Evolutionary conservation across 2,329 filamentous ascomycete species (phyloP).

Genomic region (Pyricularia sp.): DNA sequence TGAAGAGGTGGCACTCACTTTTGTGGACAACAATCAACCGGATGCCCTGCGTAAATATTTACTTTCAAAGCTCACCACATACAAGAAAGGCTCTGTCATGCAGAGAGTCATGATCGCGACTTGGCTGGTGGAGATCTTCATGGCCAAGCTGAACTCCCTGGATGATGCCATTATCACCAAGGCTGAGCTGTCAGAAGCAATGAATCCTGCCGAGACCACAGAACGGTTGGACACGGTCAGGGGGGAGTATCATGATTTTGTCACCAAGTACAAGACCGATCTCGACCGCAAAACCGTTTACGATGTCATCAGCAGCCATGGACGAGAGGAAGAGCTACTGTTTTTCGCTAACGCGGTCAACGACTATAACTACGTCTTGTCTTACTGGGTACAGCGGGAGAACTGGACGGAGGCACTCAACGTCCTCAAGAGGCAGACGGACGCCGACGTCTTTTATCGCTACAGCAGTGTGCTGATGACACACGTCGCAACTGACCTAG

Average conservation of each 20-base stretch:
- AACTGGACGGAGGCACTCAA: slow-evolving; percentile 80
- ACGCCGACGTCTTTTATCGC: slow-evolving; percentile 88
- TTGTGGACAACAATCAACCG: slow-evolving; percentile 83
- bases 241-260: slow-evolving; percentile 81
- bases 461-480: slow-evolving; percentile 97
- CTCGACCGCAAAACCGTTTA: slow-evolving; percentile 89
- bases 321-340: slow-evolving; percentile 83
- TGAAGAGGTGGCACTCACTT: slow-evolving; percentile 83
- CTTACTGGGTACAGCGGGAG: slow-evolving; percentile 95
- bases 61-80: slow-evolving; percentile 68
- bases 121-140: slow-evolving; percentile 93
- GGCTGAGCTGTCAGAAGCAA: slow-evolving; percentile 56
- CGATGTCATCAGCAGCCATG: slow-evolving; percentile 92
- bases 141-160: slow-evolving; percentile 90
- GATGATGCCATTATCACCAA: slow-evolving; percentile 91
- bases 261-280: slow-evolving; percentile 74
- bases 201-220: slow-evolving; percentile 61
- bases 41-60: slow-evolving; percentile 89
- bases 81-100: slow-evolving; percentile 81
- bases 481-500: slow-evolving; percentile 71
- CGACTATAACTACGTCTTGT: slow-evolving; percentile 89
- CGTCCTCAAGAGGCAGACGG: slow-evolving; percentile 87
- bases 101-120: slow-evolving; percentile 91
- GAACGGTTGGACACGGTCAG: slow-evolving; percentile 62
- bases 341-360: slow-evolving; percentile 83